Base-by-base conservation (phyloP, 106 monocot genomes). In the Acorus calamus region DNA sequence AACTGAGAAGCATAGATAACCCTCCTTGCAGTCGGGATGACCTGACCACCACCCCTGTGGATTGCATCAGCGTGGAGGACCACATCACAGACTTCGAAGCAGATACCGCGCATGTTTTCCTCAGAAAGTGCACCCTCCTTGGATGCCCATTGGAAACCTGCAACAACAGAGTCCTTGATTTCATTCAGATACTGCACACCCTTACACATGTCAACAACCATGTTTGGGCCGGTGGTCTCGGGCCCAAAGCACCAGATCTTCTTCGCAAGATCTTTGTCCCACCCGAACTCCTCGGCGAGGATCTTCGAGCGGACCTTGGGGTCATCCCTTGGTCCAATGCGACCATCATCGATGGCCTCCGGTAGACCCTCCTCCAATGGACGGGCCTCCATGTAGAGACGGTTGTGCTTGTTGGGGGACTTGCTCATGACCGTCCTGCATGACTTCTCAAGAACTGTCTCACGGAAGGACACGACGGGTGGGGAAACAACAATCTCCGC, bases 191-290 rank as follows among this genome's bases (percentile, higher is more conserved):
- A 79, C 66, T 79, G 79, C 44, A 79, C 79, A 66, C 79, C 79
- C 70, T 79, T 79, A 56, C 79, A 79, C 79, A 79, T 79, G 50
- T 79, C 79, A 3, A 79, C 79, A 28, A 79, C 79, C 79, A 79
- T 79, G 74, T 79, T 79, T 0, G 79, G 79, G 6, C 79, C 79
- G 42, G 79, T 79, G 11, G 79, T 79, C 60, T 79, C 79, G 4
- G 79, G 79, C 10, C 79, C 79, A 51, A 79, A 79, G 66, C 79
- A 79, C 79, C 79, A 79, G 56, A 79, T 79, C 70, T 79, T 79
- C 74, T 79, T 79, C 11, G 79, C 79, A 44, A 79, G 79, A 66
- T 79, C 79, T 74, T 79, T 79, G 61, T 79, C 79, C 79, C 79
- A 79, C 0, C 74, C 74, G 57, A 74, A 79, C 62, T 79, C 79